A percentile compares a stretch with the other conserved stretches of the same genome.
Evolutionary conservation across 2,329 filamentous ascomycete genomes (phyloP).

Genomic region (Chrysoporthe deuterocubensis): DNA sequence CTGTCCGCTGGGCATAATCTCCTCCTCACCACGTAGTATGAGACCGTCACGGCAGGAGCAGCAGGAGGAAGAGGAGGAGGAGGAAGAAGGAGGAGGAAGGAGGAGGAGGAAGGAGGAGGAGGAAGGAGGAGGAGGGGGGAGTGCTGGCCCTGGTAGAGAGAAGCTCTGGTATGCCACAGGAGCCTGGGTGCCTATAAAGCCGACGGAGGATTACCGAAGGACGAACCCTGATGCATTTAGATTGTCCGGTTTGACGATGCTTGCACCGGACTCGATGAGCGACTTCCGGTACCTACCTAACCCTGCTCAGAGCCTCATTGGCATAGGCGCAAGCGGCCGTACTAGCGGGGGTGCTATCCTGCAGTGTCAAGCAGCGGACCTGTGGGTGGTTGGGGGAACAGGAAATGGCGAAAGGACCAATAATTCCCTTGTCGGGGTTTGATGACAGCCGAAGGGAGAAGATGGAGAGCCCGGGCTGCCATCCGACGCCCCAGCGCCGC

Average conservation of each 20-base stretch:
- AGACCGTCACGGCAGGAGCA: neutral
- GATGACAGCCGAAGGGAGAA: neutral
- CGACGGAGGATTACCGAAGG: neutral
- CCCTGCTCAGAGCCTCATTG: slow-evolving; percentile 6
- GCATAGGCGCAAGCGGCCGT: slow-evolving; percentile 5
- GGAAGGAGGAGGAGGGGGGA: neutral
- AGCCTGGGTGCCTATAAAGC: neutral
- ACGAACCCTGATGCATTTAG: neutral
- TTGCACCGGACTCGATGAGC: slow-evolving; percentile 1
- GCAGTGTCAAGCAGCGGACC: neutral
- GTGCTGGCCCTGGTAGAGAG: neutral
- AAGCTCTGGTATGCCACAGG: neutral
- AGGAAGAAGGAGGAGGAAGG: too few relatives aligned
- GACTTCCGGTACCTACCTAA: neutral
- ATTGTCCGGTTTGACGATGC: neutral
- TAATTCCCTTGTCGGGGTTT: neutral
- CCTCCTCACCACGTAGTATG: neutral
- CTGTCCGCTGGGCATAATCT: neutral
- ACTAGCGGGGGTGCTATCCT: neutral
- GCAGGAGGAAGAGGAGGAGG: too few relatives aligned
- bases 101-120: too few relatives aligned
- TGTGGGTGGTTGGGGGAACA: slow-evolving; percentile 5
- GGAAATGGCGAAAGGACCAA: neutral
- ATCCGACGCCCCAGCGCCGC: too few relatives aligned
- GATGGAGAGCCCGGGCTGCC: neutral